phyloP scores from a whole-genome alignment of 2,329 filamentous ascomycete species.

The Ceratocystis colombiana region DNA sequence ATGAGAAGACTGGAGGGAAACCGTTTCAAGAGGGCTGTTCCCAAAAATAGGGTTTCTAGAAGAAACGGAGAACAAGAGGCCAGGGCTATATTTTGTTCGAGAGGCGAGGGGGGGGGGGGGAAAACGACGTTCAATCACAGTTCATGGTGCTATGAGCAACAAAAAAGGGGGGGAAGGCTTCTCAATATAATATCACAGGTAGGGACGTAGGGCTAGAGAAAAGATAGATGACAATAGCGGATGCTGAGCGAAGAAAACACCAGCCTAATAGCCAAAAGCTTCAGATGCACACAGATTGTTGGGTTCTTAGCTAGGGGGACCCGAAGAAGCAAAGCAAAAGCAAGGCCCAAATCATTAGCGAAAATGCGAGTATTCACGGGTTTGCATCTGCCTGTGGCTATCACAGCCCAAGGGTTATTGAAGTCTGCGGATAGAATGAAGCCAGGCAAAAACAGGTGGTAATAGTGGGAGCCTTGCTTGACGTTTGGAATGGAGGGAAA shows the following conservation, averaged over 20 bases:
- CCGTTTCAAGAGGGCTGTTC: slow-evolving; percentile 2
- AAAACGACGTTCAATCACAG: not conserved
- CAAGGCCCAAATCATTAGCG: not conserved
- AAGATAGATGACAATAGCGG: not conserved
- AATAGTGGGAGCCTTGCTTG: too few relatives aligned
- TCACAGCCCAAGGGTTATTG: not conserved
- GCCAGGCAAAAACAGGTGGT: too few relatives aligned
- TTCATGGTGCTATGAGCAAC: not conserved
- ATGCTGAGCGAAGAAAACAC: not conserved
- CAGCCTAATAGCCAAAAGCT: too few relatives aligned
- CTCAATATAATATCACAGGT: not conserved
- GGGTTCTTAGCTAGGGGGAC: not conserved
- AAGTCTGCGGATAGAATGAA: not conserved
- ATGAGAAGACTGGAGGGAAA: not conserved
- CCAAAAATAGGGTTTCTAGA: slow-evolving; percentile 8
- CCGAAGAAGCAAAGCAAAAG: not conserved
- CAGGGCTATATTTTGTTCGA: not conserved
- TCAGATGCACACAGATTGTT: too few relatives aligned
- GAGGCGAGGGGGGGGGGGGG: not conserved
- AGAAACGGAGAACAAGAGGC: not conserved
- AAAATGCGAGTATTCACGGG: not conserved
- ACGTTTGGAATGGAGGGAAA: not conserved
- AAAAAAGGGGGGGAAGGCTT: not conserved
- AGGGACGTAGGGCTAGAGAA: not conserved
- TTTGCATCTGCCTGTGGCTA: not conserved